Conservation (phyloP, 306 rosid genomes). For the Medicago truncatula region DNA sequence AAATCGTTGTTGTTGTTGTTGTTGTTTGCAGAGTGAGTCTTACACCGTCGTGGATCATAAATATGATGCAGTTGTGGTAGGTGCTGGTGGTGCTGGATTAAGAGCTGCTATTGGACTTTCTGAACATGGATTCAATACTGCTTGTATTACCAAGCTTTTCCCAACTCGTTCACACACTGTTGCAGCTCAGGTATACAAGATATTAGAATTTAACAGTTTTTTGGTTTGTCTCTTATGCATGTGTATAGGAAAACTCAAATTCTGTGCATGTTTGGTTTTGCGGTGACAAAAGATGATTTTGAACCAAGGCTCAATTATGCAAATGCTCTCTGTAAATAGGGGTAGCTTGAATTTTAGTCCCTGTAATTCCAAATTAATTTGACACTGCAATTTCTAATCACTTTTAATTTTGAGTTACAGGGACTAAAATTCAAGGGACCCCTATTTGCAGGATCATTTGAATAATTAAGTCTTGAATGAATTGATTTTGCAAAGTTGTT, state of each 20-base stretch:
- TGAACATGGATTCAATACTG: slow-evolving; percentile 95
- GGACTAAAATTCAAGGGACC: too few relatives aligned
- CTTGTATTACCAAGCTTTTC: slow-evolving; percentile 94
- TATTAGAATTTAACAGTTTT: not conserved
- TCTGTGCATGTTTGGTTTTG: too few relatives aligned
- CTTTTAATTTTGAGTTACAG: too few relatives aligned
- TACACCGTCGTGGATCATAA: slow-evolving; percentile 91
- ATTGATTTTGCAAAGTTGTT: too few relatives aligned
- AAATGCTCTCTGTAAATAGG: too few relatives aligned
- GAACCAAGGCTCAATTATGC: too few relatives aligned
- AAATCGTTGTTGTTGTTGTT: slow-evolving; percentile 23
- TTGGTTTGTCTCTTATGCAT: not conserved
- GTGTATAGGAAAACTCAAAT: not conserved
- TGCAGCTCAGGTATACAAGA: slow-evolving; percentile 84
- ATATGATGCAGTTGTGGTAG: slow-evolving; percentile 91
- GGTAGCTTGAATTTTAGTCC: too few relatives aligned
- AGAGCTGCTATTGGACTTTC: slow-evolving; percentile 97
- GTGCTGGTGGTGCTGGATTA: slow-evolving; percentile 97
- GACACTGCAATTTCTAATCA: too few relatives aligned
- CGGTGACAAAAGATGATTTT: too few relatives aligned
- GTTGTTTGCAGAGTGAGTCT: slow-evolving; percentile 61
- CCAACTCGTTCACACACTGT: slow-evolving; percentile 99
- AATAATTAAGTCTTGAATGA: too few relatives aligned
- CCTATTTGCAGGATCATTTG: too few relatives aligned
- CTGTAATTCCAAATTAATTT: too few relatives aligned